Conservation (phyloP, 768 basidiomycete species). For the Lentinus brumalis region DNA sequence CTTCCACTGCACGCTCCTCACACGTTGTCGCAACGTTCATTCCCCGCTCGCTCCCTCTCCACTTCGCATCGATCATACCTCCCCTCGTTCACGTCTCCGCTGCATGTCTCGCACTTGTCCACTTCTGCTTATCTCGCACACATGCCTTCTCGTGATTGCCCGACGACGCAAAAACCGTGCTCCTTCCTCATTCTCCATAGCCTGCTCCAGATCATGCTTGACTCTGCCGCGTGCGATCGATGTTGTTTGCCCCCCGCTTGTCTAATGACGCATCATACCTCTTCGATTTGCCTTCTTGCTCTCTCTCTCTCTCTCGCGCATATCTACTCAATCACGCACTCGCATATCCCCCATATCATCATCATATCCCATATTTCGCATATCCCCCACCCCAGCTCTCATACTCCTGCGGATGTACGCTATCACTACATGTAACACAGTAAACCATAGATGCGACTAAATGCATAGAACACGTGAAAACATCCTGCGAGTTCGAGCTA, state of each 20-base stretch:
- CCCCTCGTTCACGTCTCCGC: constrained; percentile 1
- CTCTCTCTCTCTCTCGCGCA: not conserved
- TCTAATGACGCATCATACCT: not conserved
- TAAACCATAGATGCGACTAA: constrained; percentile 2
- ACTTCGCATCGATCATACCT: constrained; percentile 6
- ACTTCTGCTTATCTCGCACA: not conserved
- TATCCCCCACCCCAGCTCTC: not conserved
- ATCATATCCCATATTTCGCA: not conserved
- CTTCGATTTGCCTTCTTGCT: not conserved
- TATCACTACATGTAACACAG: constrained; percentile 1
- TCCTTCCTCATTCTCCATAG: not conserved
- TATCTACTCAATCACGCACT: not conserved
- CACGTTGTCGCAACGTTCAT: constrained; percentile 9
- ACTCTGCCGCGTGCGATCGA: not conserved
- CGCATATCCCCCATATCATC: not conserved
- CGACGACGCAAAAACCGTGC: not conserved
- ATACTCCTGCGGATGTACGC: not conserved
- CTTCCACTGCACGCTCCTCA: constrained; percentile 2
- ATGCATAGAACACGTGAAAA: not conserved
- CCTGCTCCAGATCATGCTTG: not conserved
- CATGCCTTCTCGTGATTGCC: not conserved
- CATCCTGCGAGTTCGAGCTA: too few relatives aligned
- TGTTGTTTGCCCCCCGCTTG: not conserved
- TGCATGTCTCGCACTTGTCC: not conserved
- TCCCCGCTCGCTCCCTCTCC: constrained; percentile 3